Percentiles rank a stretch among this genome's conserved stretches.
phyloP scores from a whole-genome alignment of 1,284 basidiomycete species.

The Heterobasidion parviporum region DNA sequence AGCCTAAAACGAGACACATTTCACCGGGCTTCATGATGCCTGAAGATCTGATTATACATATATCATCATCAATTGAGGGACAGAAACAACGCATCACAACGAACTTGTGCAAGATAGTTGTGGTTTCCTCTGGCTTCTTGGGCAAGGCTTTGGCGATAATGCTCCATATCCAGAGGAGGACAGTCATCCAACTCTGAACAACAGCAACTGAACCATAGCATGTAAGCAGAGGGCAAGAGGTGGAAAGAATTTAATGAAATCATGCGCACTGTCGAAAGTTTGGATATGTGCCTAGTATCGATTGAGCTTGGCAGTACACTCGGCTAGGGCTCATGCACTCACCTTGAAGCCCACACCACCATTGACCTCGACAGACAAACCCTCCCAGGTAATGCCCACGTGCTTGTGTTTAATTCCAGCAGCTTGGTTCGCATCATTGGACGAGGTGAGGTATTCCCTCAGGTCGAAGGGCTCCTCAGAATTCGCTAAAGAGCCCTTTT shows the following conservation, averaged over 20 bases:
- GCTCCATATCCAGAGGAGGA: conserved; percentile 21
- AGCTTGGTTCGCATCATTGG: conserved; percentile 55
- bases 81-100: conserved; percentile 12
- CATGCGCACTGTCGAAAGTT: conserved; percentile 46
- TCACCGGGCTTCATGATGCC: conserved; percentile 63
- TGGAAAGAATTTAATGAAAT: conserved; percentile 3
- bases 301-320: not conserved
- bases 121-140: conserved; percentile 39
- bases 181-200: conserved; percentile 33
- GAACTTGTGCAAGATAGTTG: conserved; percentile 61
- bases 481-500: conserved; percentile 30
- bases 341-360: conserved; percentile 60
- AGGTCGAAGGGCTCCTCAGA: conserved; percentile 53
- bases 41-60: conserved; percentile 44
- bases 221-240: conserved; percentile 1
- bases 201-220: conserved; percentile 42
- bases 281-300: conserved; percentile 49
- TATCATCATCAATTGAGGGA: conserved; percentile 21
- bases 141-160: conserved; percentile 50
- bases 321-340: conserved; percentile 5
- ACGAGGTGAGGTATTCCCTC: conserved; percentile 65
- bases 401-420: conserved; percentile 80
- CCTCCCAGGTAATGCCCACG: conserved; percentile 76
- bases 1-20: conserved; percentile 61
- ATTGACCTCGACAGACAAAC: conserved; percentile 62